Conservation (phyloP, 805 yeast species). For the Ogataea wickerhamii region DNA sequence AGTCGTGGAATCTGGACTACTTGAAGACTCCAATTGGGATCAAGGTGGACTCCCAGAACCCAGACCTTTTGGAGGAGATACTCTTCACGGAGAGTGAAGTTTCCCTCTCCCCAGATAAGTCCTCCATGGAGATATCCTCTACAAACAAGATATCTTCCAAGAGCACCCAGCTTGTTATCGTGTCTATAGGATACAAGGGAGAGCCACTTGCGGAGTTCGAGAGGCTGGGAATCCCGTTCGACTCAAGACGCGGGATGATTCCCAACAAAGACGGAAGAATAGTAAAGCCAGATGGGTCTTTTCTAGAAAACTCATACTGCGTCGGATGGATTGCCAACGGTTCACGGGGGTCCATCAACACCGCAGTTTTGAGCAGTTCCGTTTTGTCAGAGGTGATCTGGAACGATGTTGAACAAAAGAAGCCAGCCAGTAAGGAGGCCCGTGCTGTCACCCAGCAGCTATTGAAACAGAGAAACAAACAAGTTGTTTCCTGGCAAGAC, state of each 20-base stretch:
- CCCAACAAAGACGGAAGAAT: constrained; percentile 46
- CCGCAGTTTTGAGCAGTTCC: constrained; percentile 83
- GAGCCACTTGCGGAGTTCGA: constrained; percentile 56
- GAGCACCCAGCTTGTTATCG: constrained; percentile 63
- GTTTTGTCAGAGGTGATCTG: constrained; percentile 65
- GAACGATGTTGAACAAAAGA: constrained; percentile 39
- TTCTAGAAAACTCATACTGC: constrained; percentile 55
- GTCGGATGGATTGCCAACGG: constrained; percentile 92
- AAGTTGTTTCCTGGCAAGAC: constrained; percentile 55
- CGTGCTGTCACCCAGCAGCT: constrained; percentile 27
- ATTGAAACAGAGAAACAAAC: constrained; percentile 17
- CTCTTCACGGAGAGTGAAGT: constrained; percentile 48
- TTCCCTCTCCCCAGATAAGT: constrained; percentile 31
- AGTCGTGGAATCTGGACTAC: constrained; percentile 67
- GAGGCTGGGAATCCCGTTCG: constrained; percentile 48
- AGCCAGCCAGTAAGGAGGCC: constrained; percentile 24
- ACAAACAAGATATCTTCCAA: constrained; percentile 34
- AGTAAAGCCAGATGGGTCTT: constrained; percentile 23
- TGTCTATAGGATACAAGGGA: constrained; percentile 83
- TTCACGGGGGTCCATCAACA: constrained; percentile 85
- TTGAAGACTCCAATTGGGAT: constrained; percentile 60
- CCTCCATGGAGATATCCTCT: constrained; percentile 33
- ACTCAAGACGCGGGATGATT: constrained; percentile 40
- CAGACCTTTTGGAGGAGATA: constrained; percentile 40
- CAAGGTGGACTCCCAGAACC: constrained; percentile 36